Base-by-base conservation (phyloP, 2,329 filamentous ascomycete genomes). In the Ascosphaera acerosa region DNA sequence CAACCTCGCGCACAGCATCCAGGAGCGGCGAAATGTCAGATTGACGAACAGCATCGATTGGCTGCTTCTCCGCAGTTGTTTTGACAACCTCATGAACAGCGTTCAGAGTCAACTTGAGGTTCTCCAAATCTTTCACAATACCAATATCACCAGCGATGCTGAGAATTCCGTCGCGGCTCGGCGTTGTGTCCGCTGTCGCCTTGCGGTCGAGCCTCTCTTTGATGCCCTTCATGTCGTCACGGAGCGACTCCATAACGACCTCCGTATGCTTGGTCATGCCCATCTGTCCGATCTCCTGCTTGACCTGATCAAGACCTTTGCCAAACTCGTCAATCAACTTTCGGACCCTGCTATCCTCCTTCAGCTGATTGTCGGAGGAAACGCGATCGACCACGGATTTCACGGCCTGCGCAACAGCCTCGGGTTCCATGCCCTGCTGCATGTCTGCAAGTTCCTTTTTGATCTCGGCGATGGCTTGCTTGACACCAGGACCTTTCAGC, bases 91-190 rank as follows among this genome's bases (percentile, higher is more conserved):
- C 26, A 5, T 76, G 67, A 6, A 94, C 62, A 43, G 91, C 72
- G 1, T 71, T 70, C 40, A 94, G 74, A 35, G 92, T 61, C 18
- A 72, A 57, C 47, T 92, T 87, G 22, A 94, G 66, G 35, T 77
- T 77, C 49, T 84, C 80, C 38, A 92, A 71, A 39, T 89, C 78
- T 31, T 74, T 66, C 10, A 67, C 53, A 4, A 66, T 53, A 10
- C 57, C 56, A 2, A 52, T 48, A 32, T 60, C 59, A 29, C 62
- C 59, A 6, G 64, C 64, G 33, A 71, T 56, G 32, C 67, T 59
- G 29, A 70, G 50, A 39, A 66, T 62, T 20, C 60, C 61, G 4
- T 62, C 63, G 18, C 66, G 50, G 1, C 53, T 51, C 3, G 54
- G 53, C 4, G 48, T 46, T 1, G 62, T 55, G 14, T 73, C 54